A percentile compares a stretch with the other conserved stretches of the same genome.
Conservation (phyloP, 2,329 filamentous ascomycete species). For the Trichophyton rubrum region DNA sequence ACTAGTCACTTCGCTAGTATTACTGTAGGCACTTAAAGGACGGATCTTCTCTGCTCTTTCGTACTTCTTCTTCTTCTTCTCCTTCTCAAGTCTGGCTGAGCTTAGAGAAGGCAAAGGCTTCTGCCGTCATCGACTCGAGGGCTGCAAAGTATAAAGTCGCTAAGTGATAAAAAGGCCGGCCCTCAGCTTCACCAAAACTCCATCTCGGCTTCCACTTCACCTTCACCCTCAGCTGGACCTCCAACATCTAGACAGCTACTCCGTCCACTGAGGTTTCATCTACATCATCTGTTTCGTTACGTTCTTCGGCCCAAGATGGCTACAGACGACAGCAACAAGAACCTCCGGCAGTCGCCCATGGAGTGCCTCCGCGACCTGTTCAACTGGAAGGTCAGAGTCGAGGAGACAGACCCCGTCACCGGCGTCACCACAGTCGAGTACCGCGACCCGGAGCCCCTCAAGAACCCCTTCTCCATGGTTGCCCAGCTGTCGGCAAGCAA, state of each 20-base stretch:
- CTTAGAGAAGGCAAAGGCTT: not conserved
- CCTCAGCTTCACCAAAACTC: no score
- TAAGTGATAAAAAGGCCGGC: no score
- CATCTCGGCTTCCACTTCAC: not conserved
- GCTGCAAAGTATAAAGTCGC: not conserved
- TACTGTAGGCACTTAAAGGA: no score
- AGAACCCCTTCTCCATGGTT: constrained; percentile 58
- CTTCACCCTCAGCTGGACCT: not conserved
- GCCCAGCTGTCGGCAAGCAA: constrained; percentile 50
- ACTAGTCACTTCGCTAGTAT: not conserved
- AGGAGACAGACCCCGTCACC: constrained; percentile 47
- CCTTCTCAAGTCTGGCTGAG: not conserved
- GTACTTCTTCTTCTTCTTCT: not conserved
- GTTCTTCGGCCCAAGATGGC: not conserved
- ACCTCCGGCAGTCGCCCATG: constrained; percentile 43
- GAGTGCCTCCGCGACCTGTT: constrained; percentile 55
- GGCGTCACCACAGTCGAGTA: constrained; percentile 57
- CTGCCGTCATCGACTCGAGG: not conserved
- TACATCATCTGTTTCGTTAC: no score
- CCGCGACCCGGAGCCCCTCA: constrained; percentile 52
- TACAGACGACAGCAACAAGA: not conserved
- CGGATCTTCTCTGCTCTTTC: not conserved
- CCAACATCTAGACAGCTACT: not conserved
- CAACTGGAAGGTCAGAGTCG: constrained; percentile 61
- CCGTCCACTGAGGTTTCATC: no score